Evolutionary conservation across 2,329 filamentous ascomycete genomes (phyloP).

Genomic region (Alternaria dauci): DNA sequence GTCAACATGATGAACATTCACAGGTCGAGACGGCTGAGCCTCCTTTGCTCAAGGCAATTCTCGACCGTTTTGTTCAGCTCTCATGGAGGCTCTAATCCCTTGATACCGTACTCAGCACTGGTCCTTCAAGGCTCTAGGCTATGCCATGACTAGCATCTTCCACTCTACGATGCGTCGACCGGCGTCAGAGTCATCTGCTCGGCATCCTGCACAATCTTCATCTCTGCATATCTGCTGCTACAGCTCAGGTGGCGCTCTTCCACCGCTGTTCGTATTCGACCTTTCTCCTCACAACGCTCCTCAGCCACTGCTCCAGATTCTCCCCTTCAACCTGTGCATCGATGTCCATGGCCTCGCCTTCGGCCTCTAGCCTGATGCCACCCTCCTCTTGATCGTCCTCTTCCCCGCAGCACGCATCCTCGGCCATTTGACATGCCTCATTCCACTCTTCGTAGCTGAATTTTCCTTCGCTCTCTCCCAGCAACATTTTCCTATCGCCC

Average conservation of each 20-base stretch:
- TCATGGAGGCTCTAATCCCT: not conserved
- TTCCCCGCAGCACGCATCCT: slow-evolving; percentile 68
- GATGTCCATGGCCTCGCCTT: slow-evolving; percentile 50
- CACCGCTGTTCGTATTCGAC: slow-evolving; percentile 53
- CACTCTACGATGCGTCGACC: not conserved
- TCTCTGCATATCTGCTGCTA: not conserved
- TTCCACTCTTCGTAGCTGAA: slow-evolving; percentile 83
- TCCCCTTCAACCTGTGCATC: slow-evolving; percentile 41
- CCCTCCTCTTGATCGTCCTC: slow-evolving; percentile 52
- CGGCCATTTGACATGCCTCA: slow-evolving; percentile 69
- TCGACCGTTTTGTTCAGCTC: not conserved
- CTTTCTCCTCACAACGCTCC: slow-evolving; percentile 51
- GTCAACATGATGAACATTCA: not conserved
- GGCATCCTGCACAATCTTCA: not conserved
- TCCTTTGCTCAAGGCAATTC: not conserved
- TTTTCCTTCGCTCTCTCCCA: slow-evolving; percentile 81
- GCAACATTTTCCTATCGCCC: slow-evolving; percentile 69
- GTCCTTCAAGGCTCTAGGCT: not conserved
- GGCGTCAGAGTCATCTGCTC: not conserved
- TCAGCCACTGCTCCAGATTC: slow-evolving; percentile 51
- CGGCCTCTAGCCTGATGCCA: slow-evolving; percentile 39
- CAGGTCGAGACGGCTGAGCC: not conserved
- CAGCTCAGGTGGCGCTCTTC: slow-evolving; percentile 48
- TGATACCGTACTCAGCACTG: not conserved
- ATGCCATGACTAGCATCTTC: not conserved